A percentile compares a stretch with the other conserved stretches of the same genome.
These are phyloP conservation scores for Ceratocystis alfenasii DNA, from an alignment of 2,329 filamentous ascomycete genomes.

Conservation along the genomic window DNA sequence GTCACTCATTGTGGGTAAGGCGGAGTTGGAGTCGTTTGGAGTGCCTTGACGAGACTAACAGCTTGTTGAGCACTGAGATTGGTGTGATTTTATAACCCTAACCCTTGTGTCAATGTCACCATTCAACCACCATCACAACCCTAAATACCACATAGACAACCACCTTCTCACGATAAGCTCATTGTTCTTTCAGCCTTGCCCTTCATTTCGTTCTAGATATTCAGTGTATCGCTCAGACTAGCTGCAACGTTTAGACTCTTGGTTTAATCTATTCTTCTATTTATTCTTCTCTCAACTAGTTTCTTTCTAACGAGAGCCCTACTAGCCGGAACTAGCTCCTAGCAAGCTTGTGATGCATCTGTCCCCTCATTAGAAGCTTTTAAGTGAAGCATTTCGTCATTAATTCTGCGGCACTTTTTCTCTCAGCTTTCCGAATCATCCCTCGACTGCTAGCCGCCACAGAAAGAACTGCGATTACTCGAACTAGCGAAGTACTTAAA, in stretches of 20 bases:
- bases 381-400: background rate
- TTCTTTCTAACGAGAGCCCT: background rate
- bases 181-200: background rate
- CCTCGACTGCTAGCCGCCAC: background rate
- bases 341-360: slow-evolving; percentile 2
- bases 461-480: background rate
- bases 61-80: background rate
- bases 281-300: background rate
- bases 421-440: background rate
- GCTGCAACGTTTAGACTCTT: background rate
- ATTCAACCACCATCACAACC: too few species aligned
- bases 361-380: slow-evolving; percentile 6
- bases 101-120: background rate
- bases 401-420: background rate
- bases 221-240: background rate
- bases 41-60: background rate
- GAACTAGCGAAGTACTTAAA: background rate
- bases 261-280: too few species aligned
- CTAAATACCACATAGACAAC: background rate
- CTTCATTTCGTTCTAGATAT: too few species aligned
- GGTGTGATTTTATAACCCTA: background rate
- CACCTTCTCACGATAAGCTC: background rate
- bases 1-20: slow-evolving; percentile 4
- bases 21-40: background rate
- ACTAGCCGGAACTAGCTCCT: background rate